Conservation (phyloP, 768 basidiomycete genomes). For the Boletus reticulatus region DNA sequence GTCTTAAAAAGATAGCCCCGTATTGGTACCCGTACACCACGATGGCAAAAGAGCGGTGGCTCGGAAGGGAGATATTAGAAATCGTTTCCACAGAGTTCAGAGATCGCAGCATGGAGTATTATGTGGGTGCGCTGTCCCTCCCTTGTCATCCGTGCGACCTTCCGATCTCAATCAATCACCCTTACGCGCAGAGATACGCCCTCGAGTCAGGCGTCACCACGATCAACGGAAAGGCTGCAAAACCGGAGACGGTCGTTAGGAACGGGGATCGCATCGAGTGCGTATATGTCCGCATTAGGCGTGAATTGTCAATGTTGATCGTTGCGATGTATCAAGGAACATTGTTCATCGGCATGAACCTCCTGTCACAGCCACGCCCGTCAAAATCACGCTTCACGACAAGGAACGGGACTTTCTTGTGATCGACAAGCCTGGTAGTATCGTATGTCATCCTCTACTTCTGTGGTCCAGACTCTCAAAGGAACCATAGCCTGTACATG, state of each 20-base stretch:
- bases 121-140: conserved; percentile 55
- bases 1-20: conserved; percentile 77
- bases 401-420: conserved; percentile 81
- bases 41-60: conserved; percentile 90
- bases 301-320: background rate
- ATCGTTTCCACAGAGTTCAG: conserved; percentile 93
- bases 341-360: conserved; percentile 97
- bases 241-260: conserved; percentile 70
- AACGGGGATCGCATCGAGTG: conserved; percentile 92
- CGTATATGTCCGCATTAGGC: conserved; percentile 28
- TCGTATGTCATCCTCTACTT: conserved; percentile 59
- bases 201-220: conserved; percentile 95
- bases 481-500: conserved; percentile 74
- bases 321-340: conserved; percentile 51
- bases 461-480: background rate
- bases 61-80: conserved; percentile 83
- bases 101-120: conserved; percentile 93
- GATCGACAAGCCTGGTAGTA: conserved; percentile 95
- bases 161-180: background rate
- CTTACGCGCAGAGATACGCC: conserved; percentile 52
- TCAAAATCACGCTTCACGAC: conserved; percentile 78
- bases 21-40: conserved; percentile 95
- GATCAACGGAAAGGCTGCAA: conserved; percentile 86
- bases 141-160: background rate
- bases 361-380: conserved; percentile 81